Base-by-base conservation (phyloP, 1,284 basidiomycete genomes). In the Heterobasidion occidentale region DNA sequence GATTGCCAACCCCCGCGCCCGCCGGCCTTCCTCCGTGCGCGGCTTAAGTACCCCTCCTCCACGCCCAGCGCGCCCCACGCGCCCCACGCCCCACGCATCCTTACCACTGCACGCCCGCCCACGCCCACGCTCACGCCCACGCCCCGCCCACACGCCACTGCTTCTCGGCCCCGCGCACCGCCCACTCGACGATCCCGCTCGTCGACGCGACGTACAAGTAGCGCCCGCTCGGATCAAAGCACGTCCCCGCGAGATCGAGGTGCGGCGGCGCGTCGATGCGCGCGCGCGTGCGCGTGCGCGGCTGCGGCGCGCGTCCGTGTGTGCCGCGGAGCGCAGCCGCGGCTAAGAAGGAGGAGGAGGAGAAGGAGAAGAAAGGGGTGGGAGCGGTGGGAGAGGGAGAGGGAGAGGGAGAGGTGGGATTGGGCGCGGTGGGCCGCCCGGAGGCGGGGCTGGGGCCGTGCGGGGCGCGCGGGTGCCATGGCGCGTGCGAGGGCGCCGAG, bases 161-260 rank as follows among this genome's bases (percentile, higher is more conserved):
- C 56, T 62, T 62, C 49, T 61, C 60, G 0, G 58, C 58, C 2
- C 58, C 62, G 14, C 58, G 58, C 27, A 58, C 58, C 3, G 52
- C 46, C 60, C 62, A 61, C 56, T 59, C 62, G 50, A 63, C 57
- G 54, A 90, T 71, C 33, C 83, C 82, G 56, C 75, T 72, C 54
- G 77, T 76, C 48, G 80, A 80, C 36, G 83, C 86, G 46, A 85
- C 86, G 65, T 91, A 91, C 56, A 91, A 69, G 63, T 73, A 76
- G 60, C 77, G 74, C 4, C 88, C 88, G 34, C 67, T 73, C 14
- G 87, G 86, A 68, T 90, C 88, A 63, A 90, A 90, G 62, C 87
- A 88, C 51, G 81, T 73, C 9, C 88, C 88, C 0, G 86, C 86
- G 51, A 90, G 71, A 64, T 91, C 84, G 51, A 83, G 65, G 62